phyloP scores from a whole-genome alignment of 768 basidiomycete genomes.

The Tulasnella sp. region DNA sequence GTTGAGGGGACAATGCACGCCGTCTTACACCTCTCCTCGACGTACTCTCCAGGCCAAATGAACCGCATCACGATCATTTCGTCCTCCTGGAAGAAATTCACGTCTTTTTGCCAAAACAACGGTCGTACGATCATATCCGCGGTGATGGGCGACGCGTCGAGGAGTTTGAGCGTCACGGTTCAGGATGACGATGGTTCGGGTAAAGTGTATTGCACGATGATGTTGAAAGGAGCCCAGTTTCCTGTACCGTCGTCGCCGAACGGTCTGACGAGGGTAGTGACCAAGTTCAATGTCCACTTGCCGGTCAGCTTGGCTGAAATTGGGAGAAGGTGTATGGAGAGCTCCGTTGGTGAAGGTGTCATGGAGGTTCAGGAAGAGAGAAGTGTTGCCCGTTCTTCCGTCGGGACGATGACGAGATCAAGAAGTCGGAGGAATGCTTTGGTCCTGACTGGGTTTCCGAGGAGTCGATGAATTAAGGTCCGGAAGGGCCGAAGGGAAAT shows the following conservation, averaged over 20 bases:
- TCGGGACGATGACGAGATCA: not conserved
- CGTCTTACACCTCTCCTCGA: not conserved
- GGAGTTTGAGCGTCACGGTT: not conserved
- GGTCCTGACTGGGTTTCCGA: not conserved
- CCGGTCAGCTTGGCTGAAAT: not conserved
- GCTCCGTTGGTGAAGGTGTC: not conserved
- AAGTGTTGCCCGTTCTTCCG: not conserved
- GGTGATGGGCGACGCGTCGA: not conserved
- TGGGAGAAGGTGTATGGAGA: not conserved
- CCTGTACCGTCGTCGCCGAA: not conserved
- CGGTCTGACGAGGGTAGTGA: not conserved
- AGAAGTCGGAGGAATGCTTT: not conserved
- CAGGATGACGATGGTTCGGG: not conserved
- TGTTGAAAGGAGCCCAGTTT: not conserved
- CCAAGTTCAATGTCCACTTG: not conserved
- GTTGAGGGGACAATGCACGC: not conserved
- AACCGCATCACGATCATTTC: slow-evolving; percentile 2
- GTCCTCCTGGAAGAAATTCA: not conserved
- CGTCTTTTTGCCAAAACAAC: not conserved
- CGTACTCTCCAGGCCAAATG: not conserved
- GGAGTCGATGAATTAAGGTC: not conserved
- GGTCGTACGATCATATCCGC: not conserved
- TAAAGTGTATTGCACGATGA: not conserved
- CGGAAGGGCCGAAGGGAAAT: not conserved
- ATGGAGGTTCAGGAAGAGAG: not conserved